Percentiles rank a stretch among this genome's conserved stretches.
Evolutionary conservation across 2,329 filamentous ascomycete species (phyloP).

Genomic region (Drechslerella dactyloides): DNA sequence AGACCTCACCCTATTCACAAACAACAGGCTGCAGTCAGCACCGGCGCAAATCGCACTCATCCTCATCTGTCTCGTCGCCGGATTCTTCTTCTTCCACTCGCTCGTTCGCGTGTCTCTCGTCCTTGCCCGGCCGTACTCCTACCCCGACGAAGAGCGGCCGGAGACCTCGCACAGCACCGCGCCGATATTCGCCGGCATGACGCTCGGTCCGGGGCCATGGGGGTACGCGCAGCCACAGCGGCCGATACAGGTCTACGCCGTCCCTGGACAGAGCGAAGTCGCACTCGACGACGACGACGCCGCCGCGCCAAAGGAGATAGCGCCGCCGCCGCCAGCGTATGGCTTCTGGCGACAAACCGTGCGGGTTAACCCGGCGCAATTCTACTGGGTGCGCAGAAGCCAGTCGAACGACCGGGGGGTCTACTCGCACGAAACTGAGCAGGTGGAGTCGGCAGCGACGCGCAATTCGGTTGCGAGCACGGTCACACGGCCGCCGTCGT

Average conservation of each 20-base stretch:
- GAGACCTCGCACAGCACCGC: slow-evolving; percentile 58
- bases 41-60: slow-evolving; percentile 80
- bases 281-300: slow-evolving; percentile 60
- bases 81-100: slow-evolving; percentile 81
- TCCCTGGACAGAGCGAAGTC: slow-evolving; percentile 74
- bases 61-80: slow-evolving; percentile 74
- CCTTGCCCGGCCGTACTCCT: slow-evolving; percentile 62
- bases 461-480: slow-evolving; percentile 35
- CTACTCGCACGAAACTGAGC: slow-evolving; percentile 17
- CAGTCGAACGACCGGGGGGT: slow-evolving; percentile 29
- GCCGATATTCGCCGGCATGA: slow-evolving; percentile 1
- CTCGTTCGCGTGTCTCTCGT: slow-evolving; percentile 76
- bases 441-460: slow-evolving; percentile 8
- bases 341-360: slow-evolving; percentile 50
- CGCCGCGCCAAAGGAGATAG: slow-evolving; percentile 67
- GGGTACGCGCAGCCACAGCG: slow-evolving; percentile 73
- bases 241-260: slow-evolving; percentile 78
- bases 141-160: slow-evolving; percentile 43
- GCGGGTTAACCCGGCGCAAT: slow-evolving; percentile 54
- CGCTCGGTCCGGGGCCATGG: slow-evolving; percentile 63
- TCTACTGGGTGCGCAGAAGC: slow-evolving; percentile 53
- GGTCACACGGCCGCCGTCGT: slow-evolving; percentile 53
- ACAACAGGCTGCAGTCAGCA: slow-evolving; percentile 65
- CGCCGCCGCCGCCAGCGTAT: slow-evolving; percentile 62
- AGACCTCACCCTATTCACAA: slow-evolving; percentile 77